phyloP scores from a whole-genome alignment of 768 basidiomycete genomes.

The Termitomyces sp. region DNA sequence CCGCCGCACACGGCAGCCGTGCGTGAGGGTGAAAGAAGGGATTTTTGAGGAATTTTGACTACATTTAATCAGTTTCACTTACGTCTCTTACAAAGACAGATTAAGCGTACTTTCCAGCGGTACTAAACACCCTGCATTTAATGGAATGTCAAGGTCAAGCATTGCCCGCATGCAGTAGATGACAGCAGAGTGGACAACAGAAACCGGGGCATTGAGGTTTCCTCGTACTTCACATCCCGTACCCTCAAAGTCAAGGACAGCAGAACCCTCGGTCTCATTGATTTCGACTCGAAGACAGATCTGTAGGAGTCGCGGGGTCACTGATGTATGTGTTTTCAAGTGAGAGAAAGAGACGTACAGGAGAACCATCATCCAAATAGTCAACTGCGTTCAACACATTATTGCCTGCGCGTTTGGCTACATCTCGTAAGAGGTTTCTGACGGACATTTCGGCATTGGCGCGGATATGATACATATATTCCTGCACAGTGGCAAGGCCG shows the following conservation, averaged over 20 bases:
- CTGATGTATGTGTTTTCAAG: background rate
- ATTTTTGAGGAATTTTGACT: conserved; percentile 80
- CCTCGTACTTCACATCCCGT: conserved; percentile 82
- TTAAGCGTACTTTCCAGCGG: conserved; percentile 63
- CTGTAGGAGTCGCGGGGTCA: conserved; percentile 26
- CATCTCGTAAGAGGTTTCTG: conserved; percentile 71
- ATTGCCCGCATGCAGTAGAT: conserved; percentile 89
- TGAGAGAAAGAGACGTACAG: conserved; percentile 37
- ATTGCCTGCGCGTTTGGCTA: conserved; percentile 62
- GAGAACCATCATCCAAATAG: conserved; percentile 85
- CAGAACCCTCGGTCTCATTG: conserved; percentile 65
- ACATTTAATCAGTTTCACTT: background rate
- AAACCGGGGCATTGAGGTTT: conserved; percentile 81
- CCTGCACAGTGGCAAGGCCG: conserved; percentile 78
- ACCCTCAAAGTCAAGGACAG: conserved; percentile 80
- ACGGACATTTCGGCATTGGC: conserved; percentile 86
- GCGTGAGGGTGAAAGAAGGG: conserved; percentile 73
- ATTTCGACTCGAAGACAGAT: conserved; percentile 77
- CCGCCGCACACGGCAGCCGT: conserved; percentile 92
- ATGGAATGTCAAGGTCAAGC: conserved; percentile 82
- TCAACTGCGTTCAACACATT: conserved; percentile 69
- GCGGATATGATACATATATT: conserved; percentile 91
- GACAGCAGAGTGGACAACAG: conserved; percentile 82
- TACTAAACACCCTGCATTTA: conserved; percentile 92
- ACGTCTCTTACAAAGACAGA: background rate